A percentile compares a stretch with the other conserved stretches of the same genome.
Evolutionary conservation across 108 stramenopile species (phyloP).

Genomic region (Poteriospumella lacustris): DNA sequence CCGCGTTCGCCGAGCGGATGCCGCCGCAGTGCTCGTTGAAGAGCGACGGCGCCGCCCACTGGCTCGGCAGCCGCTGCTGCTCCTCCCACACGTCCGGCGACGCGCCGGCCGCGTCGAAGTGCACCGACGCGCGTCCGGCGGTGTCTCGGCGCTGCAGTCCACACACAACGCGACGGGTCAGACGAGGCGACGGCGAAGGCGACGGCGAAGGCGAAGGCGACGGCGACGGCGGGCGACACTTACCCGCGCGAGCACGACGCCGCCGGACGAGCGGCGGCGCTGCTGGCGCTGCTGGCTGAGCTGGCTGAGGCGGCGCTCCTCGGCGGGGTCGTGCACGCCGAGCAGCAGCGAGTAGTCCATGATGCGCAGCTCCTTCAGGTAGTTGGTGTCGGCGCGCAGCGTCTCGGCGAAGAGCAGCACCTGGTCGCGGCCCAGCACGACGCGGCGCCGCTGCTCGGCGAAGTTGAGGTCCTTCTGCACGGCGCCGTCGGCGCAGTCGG

Average conservation of each 20-base stretch:
- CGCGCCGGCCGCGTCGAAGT: too few species aligned
- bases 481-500: slow-evolving; percentile 39
- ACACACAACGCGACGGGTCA: not conserved
- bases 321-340: not conserved
- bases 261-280: not conserved
- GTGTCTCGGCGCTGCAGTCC: not conserved
- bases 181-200: not conserved
- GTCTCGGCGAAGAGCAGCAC: slow-evolving; percentile 31
- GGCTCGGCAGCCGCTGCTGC: slow-evolving; percentile 14
- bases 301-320: not conserved
- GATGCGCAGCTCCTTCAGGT: slow-evolving; percentile 46
- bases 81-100: too few species aligned
- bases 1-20: slow-evolving; percentile 19
- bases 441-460: slow-evolving; percentile 14
- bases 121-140: too few species aligned
- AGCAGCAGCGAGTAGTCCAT: slow-evolving; percentile 56
- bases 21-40: not conserved
- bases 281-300: not conserved
- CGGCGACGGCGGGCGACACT: not conserved
- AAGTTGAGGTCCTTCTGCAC: slow-evolving; percentile 45
- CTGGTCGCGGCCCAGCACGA: slow-evolving; percentile 26
- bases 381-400: slow-evolving; percentile 32
- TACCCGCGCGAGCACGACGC: not conserved
- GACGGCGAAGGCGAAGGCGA: not conserved
- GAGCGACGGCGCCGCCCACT: not conserved